phyloP scores from a whole-genome alignment of 2,329 filamentous ascomycete species.

The Penicillium sp. region DNA sequence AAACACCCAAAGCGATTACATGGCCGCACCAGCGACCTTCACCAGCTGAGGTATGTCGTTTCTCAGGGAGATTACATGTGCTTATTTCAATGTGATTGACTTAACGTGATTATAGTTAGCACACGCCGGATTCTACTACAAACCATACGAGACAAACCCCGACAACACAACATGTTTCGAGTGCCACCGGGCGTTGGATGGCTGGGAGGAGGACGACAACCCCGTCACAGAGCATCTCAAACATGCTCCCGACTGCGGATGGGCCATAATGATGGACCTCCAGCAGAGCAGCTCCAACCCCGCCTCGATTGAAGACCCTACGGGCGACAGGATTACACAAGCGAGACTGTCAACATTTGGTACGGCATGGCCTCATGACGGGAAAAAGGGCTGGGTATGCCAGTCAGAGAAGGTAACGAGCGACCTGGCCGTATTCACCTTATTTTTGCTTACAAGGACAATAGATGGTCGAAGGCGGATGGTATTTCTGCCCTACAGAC shows the following conservation, averaged over 20 bases:
- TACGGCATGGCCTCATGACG: constrained; percentile 84
- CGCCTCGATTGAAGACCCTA: constrained; percentile 67
- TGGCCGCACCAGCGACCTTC: constrained; percentile 78
- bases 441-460: constrained; percentile 16
- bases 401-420: constrained; percentile 74
- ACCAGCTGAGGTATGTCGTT: constrained; percentile 58
- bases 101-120: constrained; percentile 62
- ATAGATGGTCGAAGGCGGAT: constrained; percentile 85
- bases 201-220: constrained; percentile 86
- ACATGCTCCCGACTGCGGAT: constrained; percentile 78
- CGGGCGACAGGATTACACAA: constrained; percentile 65
- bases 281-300: constrained; percentile 42
- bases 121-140: constrained; percentile 86
- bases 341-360: constrained; percentile 81
- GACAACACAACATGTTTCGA: constrained; percentile 92
- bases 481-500: constrained; percentile 83
- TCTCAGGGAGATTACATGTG: background rate
- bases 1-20: constrained; percentile 55
- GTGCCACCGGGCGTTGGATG: constrained; percentile 79
- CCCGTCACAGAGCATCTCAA: constrained; percentile 81
- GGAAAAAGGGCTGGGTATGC: constrained; percentile 83
- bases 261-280: constrained; percentile 73
- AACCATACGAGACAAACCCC: constrained; percentile 68
- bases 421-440: background rate
- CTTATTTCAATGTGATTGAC: background rate